Evolutionary conservation across 768 basidiomycete species (phyloP).

Genomic region (Serendipita sp.): DNA sequence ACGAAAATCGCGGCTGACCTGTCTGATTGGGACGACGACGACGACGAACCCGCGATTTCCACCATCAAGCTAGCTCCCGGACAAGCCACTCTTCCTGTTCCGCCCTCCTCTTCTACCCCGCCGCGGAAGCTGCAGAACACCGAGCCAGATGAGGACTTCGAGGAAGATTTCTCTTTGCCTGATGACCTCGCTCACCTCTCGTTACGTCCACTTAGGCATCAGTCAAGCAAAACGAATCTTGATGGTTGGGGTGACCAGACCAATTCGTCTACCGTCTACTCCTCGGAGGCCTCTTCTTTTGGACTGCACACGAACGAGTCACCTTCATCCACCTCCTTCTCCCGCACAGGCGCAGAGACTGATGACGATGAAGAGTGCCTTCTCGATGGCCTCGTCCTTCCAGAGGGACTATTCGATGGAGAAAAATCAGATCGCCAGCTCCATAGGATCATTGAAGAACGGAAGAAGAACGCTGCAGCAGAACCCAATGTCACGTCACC

Average conservation of each 20-base stretch:
- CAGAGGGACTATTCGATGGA: conserved; percentile 59
- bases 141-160: conserved; percentile 61
- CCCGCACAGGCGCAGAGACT: conserved; percentile 52
- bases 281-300: conserved; percentile 29
- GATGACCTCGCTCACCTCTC: conserved; percentile 69
- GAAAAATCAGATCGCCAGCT: conserved; percentile 36
- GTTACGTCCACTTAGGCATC: conserved; percentile 62
- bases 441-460: conserved; percentile 36
- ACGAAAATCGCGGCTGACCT: conserved; percentile 25
- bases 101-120: conserved; percentile 18
- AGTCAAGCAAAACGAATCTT: conserved; percentile 66
- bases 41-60: conserved; percentile 68
- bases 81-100: conserved; percentile 25
- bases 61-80: conserved; percentile 53
- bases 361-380: conserved; percentile 48
- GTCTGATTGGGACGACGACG: conserved; percentile 23
- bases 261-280: conserved; percentile 62
- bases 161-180: conserved; percentile 69
- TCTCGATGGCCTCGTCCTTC: conserved; percentile 68
- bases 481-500: conserved; percentile 38
- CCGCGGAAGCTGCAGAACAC: conserved; percentile 22
- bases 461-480: conserved; percentile 38
- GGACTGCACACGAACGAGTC: conserved; percentile 52
- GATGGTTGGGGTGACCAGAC: conserved; percentile 78
- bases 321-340: conserved; percentile 55